Conservation (phyloP, 768 basidiomycete genomes). For the Russula sp. region DNA sequence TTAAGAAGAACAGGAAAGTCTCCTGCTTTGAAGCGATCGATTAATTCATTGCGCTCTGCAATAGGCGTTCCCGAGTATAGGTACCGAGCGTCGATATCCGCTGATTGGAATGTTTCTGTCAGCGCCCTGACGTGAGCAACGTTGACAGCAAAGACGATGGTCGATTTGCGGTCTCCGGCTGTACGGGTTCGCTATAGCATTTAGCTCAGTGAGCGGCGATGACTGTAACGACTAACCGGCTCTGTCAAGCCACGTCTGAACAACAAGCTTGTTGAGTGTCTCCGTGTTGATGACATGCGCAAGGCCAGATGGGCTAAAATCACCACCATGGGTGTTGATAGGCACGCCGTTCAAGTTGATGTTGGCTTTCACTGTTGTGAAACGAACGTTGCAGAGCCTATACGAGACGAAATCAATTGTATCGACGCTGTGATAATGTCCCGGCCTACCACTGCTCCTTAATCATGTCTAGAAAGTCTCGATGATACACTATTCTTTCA, state of each 20-base stretch:
- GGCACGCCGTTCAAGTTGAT: constrained; percentile 65
- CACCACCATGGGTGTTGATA: constrained; percentile 62
- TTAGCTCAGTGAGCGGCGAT: constrained; percentile 5
- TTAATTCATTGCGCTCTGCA: constrained; percentile 54
- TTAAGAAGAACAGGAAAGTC: constrained; percentile 84
- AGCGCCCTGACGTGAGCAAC: constrained; percentile 72
- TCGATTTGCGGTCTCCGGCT: constrained; percentile 63
- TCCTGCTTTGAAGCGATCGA: constrained; percentile 63
- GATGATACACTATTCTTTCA: constrained; percentile 87
- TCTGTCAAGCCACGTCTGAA: constrained; percentile 80
- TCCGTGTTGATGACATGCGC: constrained; percentile 78
- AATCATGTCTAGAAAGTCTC: constrained; percentile 88
- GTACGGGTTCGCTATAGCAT: constrained; percentile 25
- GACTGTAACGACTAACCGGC: constrained; percentile 46
- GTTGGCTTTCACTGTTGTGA: constrained; percentile 74
- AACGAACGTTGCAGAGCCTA: constrained; percentile 82
- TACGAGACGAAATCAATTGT: constrained; percentile 5
- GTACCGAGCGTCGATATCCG: constrained; percentile 81
- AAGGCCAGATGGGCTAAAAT: constrained; percentile 75
- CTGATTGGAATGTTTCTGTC: constrained; percentile 62
- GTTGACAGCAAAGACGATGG: constrained; percentile 88
- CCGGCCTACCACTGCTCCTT: constrained; percentile 71
- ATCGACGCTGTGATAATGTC: background rate
- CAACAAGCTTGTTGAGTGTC: constrained; percentile 69
- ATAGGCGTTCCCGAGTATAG: constrained; percentile 64